Percentiles rank a stretch among this genome's conserved stretches.
Conservation (phyloP, 352 stramenopile species). For the Phytophthora cactorum region DNA sequence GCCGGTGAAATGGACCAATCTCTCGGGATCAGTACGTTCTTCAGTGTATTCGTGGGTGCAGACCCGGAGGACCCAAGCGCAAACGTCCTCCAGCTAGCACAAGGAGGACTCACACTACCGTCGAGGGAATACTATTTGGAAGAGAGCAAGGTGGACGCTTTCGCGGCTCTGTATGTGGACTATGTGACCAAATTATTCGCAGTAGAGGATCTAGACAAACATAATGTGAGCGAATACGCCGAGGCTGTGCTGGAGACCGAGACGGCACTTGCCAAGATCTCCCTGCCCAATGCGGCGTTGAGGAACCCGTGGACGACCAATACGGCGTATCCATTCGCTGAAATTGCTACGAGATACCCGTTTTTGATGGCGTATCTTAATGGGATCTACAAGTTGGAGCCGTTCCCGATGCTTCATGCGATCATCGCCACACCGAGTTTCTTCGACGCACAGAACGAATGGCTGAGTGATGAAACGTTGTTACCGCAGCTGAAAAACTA, state of each 20-base stretch:
- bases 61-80: conserved; percentile 51
- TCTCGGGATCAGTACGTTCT: conserved; percentile 57
- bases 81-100: conserved; percentile 55
- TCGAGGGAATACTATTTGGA: conserved; percentile 73
- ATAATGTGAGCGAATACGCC: conserved; percentile 48
- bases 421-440: conserved; percentile 59
- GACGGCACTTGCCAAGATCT: conserved; percentile 78
- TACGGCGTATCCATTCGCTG: conserved; percentile 80
- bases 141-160: conserved; percentile 44
- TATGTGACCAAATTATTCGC: conserved; percentile 59
- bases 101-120: conserved; percentile 69
- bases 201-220: conserved; percentile 41
- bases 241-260: conserved; percentile 72
- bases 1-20: conserved; percentile 55
- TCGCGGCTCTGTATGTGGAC: conserved; percentile 48
- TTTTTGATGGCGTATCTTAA: conserved; percentile 58
- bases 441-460: conserved; percentile 55
- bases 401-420: conserved; percentile 42
- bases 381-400: conserved; percentile 51
- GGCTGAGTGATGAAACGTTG: conserved; percentile 43
- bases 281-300: conserved; percentile 87
- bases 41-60: conserved; percentile 48
- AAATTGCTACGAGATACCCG: conserved; percentile 60
- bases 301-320: conserved; percentile 87
- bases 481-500: conserved; percentile 61